Base-by-base conservation (phyloP, 176 grass and related monocot genomes). In the Coix lacrymajobi region DNA sequence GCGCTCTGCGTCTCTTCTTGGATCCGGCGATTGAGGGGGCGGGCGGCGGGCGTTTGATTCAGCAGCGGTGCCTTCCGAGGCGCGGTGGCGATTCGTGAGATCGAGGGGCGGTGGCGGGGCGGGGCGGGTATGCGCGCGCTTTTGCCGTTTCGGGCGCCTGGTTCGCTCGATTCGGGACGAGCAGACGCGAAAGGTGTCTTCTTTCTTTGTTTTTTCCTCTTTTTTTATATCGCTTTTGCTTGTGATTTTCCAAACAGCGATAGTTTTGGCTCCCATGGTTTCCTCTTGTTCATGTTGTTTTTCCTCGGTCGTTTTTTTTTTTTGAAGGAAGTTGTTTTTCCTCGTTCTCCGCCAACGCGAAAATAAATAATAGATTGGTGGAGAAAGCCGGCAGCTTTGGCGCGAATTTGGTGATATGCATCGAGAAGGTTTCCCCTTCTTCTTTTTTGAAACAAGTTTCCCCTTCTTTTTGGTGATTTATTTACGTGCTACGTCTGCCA, bases 21-120 rank as follows among this genome's bases (percentile, higher is more conserved):
- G 83, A 90, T 90, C 88, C 57, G 46, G 60, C 7, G 84, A 61
- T 39, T 49, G 6, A 56, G 51, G 33, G 22, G 11, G 4, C 9
- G 22, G 37, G 12, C 4, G 46, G 31, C 11, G 31, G 33, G 20
- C 73, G 34, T 62, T 56, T 19, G 54, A 71, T 85, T 62, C 75
- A 6, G 37, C 5, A 6, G n/a, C 39, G 22, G 40, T 37, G 7
- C 7, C 29, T n/a, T 38, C 19, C 34, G 48, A 19, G 7, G 62
- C 7, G n/a, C 22, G n/a, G n/a, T 39, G 29, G 78, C 15, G 45
- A 19, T 39, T 16, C 44, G 22, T 69, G 44, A 8, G 64, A 80
- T 69, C 31, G 78, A 68, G 32, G 16, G 63, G 32, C 13, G 78
- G 32, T 38, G 22, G 30, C 17, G 12, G 4, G 17, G 62, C 2